Evolutionary conservation across 2,329 filamentous ascomycete genomes (phyloP).

Genomic region (Arthrobotrys conoides): DNA sequence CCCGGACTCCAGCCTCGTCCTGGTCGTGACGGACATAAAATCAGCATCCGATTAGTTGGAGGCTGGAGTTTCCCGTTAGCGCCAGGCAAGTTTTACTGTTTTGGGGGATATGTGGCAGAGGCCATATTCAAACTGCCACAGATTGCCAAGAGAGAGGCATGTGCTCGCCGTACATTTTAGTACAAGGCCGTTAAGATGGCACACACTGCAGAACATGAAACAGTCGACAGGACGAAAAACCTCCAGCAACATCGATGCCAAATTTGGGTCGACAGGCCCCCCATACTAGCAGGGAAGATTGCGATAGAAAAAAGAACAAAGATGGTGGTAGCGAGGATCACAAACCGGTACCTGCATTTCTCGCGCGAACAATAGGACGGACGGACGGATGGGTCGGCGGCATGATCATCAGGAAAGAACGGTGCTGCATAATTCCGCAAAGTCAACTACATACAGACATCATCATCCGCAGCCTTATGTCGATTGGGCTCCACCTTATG

Average conservation of each 20-base stretch:
- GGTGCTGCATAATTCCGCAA: conserved; percentile 23
- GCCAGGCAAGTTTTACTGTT: conserved; percentile 37
- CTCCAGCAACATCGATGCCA: conserved; percentile 35
- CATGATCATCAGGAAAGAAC: conserved; percentile 4
- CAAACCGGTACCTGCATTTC: conserved; percentile 59
- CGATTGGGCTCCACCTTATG: conserved; percentile 38
- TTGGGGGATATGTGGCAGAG: conserved; percentile 40
- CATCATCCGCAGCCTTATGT: neutral
- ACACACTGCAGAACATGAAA: conserved; percentile 57
- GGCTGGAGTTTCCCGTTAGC: conserved; percentile 37
- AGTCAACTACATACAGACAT: neutral
- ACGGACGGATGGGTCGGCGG: too few relatives aligned
- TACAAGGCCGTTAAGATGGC: conserved; percentile 20
- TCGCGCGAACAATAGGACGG: conserved; percentile 2
- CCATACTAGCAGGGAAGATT: conserved; percentile 27
- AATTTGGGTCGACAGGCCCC: conserved; percentile 51
- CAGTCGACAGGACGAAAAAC: conserved; percentile 47
- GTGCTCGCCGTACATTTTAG: conserved; percentile 52
- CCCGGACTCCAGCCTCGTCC: conserved; percentile 26
- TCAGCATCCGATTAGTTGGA: conserved; percentile 32
- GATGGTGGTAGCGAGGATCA: conserved; percentile 41
- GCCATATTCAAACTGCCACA: neutral
- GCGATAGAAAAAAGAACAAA: conserved; percentile 37
- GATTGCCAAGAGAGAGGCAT: conserved; percentile 15
- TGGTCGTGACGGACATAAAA: conserved; percentile 38